phyloP scores from a whole-genome alignment of 208 protist genomes.

The Blastocrithidia nonstop region DNA sequence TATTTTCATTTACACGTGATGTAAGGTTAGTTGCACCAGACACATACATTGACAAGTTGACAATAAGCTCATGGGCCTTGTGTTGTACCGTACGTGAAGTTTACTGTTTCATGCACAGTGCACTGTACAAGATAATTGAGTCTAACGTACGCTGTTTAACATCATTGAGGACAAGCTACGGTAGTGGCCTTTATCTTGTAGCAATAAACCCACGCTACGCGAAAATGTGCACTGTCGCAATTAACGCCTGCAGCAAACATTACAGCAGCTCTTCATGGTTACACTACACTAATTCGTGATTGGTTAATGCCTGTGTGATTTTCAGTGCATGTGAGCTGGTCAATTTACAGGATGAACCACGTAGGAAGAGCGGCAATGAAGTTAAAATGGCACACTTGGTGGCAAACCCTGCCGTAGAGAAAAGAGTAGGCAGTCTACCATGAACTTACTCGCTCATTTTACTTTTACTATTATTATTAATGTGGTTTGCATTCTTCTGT shows the following conservation, averaged over 20 bases:
- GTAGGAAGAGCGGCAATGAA: slow-evolving; percentile 42
- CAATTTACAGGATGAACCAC: slow-evolving; percentile 43
- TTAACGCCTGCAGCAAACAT: slow-evolving; percentile 32
- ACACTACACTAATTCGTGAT: slow-evolving; percentile 31
- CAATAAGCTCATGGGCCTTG: slow-evolving; percentile 15
- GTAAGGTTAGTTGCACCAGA: too few relatives aligned
- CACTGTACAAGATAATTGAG: slow-evolving; percentile 62
- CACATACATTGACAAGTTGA: slow-evolving; percentile 32
- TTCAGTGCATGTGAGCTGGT: slow-evolving; percentile 34
- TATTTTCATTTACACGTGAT: too few relatives aligned
- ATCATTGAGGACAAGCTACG: slow-evolving; percentile 24
- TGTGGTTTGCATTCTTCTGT: too few relatives aligned
- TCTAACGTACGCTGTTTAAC: slow-evolving; percentile 53
- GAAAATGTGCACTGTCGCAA: slow-evolving; percentile 21
- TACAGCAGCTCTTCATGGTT: slow-evolving; percentile 48
- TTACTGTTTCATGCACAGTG: slow-evolving; percentile 36
- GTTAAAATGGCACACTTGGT: slow-evolving; percentile 66
- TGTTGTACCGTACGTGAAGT: slow-evolving; percentile 22
- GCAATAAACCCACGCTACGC: slow-evolving; percentile 36
- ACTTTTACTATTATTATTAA: too few relatives aligned
- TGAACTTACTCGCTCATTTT: background rate
- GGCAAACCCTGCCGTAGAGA: slow-evolving; percentile 64
- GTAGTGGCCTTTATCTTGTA: slow-evolving; percentile 31
- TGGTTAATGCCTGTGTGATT: slow-evolving; percentile 47
- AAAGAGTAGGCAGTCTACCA: slow-evolving; percentile 35